phyloP scores from a whole-genome alignment of 1,139 yeast species.

The Tardiomyces digboiensis region DNA sequence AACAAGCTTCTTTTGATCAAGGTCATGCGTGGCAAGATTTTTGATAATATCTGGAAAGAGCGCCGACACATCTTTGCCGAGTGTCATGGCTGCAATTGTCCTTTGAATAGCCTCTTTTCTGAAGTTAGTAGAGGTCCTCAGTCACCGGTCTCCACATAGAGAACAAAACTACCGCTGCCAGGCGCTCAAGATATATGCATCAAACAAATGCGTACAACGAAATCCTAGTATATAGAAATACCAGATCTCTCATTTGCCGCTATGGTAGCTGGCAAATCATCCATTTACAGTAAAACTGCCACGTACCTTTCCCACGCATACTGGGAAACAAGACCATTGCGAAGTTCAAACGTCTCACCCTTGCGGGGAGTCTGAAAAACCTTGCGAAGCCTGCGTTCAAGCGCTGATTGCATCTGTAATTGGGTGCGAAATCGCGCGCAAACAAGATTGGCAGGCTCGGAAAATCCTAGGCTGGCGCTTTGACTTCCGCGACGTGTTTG shows the following conservation, averaged over 20 bases:
- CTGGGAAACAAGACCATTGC: conserved; percentile 87
- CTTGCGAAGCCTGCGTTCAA: conserved; percentile 43
- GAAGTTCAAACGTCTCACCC: conserved; percentile 80
- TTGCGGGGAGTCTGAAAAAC: conserved; percentile 51
- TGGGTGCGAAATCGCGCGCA: not conserved
- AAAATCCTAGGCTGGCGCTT: not conserved
- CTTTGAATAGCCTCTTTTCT: conserved; percentile 89
- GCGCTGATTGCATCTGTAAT: conserved; percentile 2
- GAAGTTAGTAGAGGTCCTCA: conserved; percentile 24
- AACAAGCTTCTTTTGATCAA: conserved; percentile 94
- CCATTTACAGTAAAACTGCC: not conserved
- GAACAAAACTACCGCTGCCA: not conserved
- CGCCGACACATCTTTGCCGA: conserved; percentile 96
- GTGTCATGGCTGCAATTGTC: conserved; percentile 97
- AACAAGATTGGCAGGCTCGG: not conserved
- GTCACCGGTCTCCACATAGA: conserved; percentile 36
- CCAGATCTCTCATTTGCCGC: too few species aligned
- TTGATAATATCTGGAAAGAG: conserved; percentile 94
- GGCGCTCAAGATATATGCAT: not conserved
- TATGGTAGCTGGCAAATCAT: too few species aligned
- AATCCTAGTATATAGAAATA: too few species aligned
- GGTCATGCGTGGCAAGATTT: conserved; percentile 93
- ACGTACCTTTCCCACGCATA: conserved; percentile 61
- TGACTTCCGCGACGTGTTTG: too few species aligned
- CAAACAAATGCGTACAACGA: conserved; percentile 2